Percentiles rank a stretch among this genome's conserved stretches.
phyloP scores from a whole-genome alignment of 768 basidiomycete genomes.

The Lactifluus rugatus region DNA sequence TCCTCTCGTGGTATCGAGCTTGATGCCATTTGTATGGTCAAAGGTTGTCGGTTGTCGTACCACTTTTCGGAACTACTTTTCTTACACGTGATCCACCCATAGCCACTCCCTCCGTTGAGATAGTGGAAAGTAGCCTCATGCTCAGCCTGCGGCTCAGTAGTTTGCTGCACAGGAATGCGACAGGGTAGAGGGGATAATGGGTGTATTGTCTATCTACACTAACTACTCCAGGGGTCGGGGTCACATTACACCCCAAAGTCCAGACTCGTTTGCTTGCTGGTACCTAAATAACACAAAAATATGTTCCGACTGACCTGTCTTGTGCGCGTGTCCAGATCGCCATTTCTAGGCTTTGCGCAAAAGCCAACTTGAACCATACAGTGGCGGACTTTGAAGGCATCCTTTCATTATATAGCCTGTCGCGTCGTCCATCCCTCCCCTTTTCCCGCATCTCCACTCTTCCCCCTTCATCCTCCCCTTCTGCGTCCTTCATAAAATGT shows the following conservation, averaged over 20 bases:
- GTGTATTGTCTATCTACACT: not conserved
- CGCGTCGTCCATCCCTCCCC: conserved; percentile 19
- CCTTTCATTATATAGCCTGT: conserved; percentile 19
- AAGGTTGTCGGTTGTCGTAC: not conserved
- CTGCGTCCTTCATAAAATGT: conserved; percentile 25
- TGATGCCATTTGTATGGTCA: not conserved
- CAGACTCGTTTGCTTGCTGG: not conserved
- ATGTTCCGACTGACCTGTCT: not conserved
- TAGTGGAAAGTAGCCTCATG: too few species aligned
- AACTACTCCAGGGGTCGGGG: not conserved
- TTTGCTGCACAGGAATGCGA: too few species aligned
- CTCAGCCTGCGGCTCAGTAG: too few species aligned
- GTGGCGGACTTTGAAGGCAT: conserved; percentile 31
- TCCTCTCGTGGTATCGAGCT: not conserved
- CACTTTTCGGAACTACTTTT: not conserved
- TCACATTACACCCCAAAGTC: not conserved
- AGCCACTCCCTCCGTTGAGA: too few species aligned
- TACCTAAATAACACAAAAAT: not conserved
- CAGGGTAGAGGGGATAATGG: too few species aligned
- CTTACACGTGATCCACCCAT: not conserved
- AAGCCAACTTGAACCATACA: conserved; percentile 20
- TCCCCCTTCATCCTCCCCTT: conserved; percentile 6
- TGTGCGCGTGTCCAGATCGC: conserved; percentile 10
- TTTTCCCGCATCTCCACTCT: conserved; percentile 20
- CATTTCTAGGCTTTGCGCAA: conserved; percentile 8